Evolutionary conservation across 352 stramenopile species (phyloP).

Genomic region (Saprolegnia diclina): DNA sequence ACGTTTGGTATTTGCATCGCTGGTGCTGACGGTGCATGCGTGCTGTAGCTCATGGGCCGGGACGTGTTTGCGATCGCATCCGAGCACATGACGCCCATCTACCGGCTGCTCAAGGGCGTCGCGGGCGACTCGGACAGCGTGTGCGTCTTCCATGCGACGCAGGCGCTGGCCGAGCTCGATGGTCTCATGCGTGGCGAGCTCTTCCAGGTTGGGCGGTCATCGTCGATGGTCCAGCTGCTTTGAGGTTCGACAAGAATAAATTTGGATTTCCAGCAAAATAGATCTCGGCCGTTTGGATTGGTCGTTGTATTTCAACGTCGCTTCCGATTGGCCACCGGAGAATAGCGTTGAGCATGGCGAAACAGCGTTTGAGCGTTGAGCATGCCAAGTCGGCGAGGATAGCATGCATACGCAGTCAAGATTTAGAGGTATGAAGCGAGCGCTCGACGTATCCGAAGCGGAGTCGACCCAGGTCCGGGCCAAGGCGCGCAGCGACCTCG

Average conservation of each 20-base stretch:
- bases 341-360: background rate
- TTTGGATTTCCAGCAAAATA: conserved; percentile 13
- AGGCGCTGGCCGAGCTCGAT: conserved; percentile 46
- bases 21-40: background rate
- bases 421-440: conserved; percentile 25
- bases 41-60: conserved; percentile 46
- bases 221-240: background rate
- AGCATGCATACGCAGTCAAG: background rate
- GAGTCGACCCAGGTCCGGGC: background rate
- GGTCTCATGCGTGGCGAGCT: conserved; percentile 69
- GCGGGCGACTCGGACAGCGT: conserved; percentile 56
- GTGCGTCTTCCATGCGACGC: conserved; percentile 58
- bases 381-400: background rate
- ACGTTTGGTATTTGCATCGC: background rate
- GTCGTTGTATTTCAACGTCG: background rate
- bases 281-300: background rate
- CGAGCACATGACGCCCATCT: conserved; percentile 63
- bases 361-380: background rate
- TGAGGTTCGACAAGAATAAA: background rate
- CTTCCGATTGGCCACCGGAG: conserved; percentile 24
- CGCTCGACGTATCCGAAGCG: background rate
- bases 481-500: conserved; percentile 2
- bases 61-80: conserved; percentile 69
- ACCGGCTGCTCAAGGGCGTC: conserved; percentile 72
- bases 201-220: conserved; percentile 33